Evolutionary conservation across 2,329 filamentous ascomycete genomes (phyloP).

Genomic region (Chrysoporthe cubensis): DNA sequence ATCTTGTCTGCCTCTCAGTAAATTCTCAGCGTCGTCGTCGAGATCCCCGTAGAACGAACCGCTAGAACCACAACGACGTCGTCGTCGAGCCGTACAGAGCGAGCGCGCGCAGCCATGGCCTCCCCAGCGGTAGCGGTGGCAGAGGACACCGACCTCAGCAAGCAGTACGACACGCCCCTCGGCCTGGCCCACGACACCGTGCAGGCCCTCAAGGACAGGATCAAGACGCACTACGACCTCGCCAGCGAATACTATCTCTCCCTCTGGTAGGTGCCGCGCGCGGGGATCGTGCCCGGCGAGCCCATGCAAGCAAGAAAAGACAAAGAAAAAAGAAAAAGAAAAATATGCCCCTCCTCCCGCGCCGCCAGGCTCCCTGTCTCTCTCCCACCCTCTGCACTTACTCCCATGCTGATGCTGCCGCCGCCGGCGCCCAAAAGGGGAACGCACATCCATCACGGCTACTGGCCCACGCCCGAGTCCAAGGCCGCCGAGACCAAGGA

Average conservation of each 20-base stretch:
- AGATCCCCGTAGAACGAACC: background rate
- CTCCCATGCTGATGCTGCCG: background rate
- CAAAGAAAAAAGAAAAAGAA: no score
- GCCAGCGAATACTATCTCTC: constrained; percentile 65
- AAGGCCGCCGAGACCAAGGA: constrained; percentile 58
- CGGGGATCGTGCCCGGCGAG: constrained; percentile 3
- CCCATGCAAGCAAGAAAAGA: no score
- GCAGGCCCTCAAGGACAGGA: constrained; percentile 58
- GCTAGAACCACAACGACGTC: background rate
- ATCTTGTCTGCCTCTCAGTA: background rate
- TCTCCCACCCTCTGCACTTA: background rate
- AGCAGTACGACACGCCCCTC: constrained; percentile 50
- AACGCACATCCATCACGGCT: constrained; percentile 67
- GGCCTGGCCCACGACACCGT: constrained; percentile 50
- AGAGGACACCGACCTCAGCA: constrained; percentile 44
- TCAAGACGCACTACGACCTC: constrained; percentile 64
- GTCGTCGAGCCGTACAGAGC: background rate
- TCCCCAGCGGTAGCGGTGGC: constrained; percentile 26
- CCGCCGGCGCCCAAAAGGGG: constrained; percentile 47
- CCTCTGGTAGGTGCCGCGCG: constrained; percentile 51
- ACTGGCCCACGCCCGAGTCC: constrained; percentile 54
- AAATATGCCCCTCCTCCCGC: background rate
- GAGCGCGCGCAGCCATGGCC: constrained; percentile 18
- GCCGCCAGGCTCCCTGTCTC: background rate
- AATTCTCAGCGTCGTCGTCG: background rate